Evolutionary conservation across 176 grass and related monocot species (phyloP).

Genomic region (Hordeum marinum): DNA sequence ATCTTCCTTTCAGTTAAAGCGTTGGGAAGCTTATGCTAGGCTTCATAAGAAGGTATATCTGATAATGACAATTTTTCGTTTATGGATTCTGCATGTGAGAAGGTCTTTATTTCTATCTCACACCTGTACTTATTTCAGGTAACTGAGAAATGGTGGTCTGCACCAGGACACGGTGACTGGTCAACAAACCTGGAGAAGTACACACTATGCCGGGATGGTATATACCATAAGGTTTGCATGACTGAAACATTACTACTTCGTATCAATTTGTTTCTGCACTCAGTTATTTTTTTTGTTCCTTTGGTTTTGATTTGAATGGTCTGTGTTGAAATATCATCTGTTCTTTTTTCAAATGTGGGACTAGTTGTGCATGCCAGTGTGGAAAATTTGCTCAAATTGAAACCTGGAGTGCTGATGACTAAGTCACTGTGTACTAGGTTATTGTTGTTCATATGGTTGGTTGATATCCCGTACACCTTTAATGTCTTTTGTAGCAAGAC

Average conservation of each 20-base stretch:
- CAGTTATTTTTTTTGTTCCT: neutral
- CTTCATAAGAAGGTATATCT: conserved; percentile 86
- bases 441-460: conserved; percentile 4
- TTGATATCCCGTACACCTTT: conserved; percentile 12
- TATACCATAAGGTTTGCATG: conserved; percentile 85
- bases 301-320: conserved; percentile 2
- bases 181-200: conserved; percentile 95
- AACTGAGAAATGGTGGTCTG: conserved; percentile 99
- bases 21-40: conserved; percentile 91
- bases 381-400: neutral
- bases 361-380: neutral
- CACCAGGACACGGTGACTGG: conserved; percentile 98
- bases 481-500: conserved; percentile 70
- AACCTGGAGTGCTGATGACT: neutral
- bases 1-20: conserved; percentile 77
- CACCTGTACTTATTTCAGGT: conserved; percentile 49
- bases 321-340: conserved; percentile 1
- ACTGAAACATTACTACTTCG: conserved; percentile 26
- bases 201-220: conserved; percentile 90
- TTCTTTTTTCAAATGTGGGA: neutral
- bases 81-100: conserved; percentile 3
- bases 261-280: conserved; percentile 19
- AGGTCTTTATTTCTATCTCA: conserved; percentile 24
- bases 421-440: neutral
- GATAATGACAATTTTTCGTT: conserved; percentile 12